phyloP scores from a whole-genome alignment of 208 protist species.

The Leishmania mexicana region DNA sequence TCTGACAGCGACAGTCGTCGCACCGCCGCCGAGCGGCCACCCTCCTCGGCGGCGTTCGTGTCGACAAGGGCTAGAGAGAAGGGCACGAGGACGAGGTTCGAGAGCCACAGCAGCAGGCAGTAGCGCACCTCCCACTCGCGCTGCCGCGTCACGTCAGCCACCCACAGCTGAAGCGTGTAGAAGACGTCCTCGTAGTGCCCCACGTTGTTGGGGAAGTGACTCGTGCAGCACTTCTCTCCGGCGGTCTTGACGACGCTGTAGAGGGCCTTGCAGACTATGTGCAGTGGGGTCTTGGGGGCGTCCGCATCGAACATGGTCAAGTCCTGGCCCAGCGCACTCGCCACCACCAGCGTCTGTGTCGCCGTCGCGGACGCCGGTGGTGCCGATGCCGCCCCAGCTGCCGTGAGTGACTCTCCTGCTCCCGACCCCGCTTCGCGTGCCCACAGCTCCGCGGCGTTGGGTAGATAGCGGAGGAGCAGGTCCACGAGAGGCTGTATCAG shows the following conservation, averaged over 20 bases:
- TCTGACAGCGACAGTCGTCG: constrained; percentile 58
- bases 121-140: constrained; percentile 96
- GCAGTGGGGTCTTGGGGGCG: constrained; percentile 66
- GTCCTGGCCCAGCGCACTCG: constrained; percentile 54
- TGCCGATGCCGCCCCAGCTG: neutral
- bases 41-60: constrained; percentile 27
- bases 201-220: constrained; percentile 94
- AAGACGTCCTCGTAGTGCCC: constrained; percentile 87
- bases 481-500: constrained; percentile 82
- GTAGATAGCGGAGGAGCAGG: constrained; percentile 57
- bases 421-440: constrained; percentile 9
- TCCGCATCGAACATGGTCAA: constrained; percentile 84
- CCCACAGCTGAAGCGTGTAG: constrained; percentile 77
- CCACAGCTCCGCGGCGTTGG: constrained; percentile 54
- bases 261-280: constrained; percentile 80
- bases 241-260: constrained; percentile 95
- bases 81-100: constrained; percentile 95
- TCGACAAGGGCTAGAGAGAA: constrained; percentile 96
- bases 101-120: constrained; percentile 97
- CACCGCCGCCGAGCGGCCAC: neutral
- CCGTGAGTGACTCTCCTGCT: neutral
- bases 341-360: constrained; percentile 21
- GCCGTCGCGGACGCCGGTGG: neutral
- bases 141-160: constrained; percentile 39
- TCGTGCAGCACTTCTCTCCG: constrained; percentile 93